These are phyloP conservation scores for Mrakia frigida DNA, from an alignment of 768 basidiomycete species.

Conservation along the genomic window DNA sequence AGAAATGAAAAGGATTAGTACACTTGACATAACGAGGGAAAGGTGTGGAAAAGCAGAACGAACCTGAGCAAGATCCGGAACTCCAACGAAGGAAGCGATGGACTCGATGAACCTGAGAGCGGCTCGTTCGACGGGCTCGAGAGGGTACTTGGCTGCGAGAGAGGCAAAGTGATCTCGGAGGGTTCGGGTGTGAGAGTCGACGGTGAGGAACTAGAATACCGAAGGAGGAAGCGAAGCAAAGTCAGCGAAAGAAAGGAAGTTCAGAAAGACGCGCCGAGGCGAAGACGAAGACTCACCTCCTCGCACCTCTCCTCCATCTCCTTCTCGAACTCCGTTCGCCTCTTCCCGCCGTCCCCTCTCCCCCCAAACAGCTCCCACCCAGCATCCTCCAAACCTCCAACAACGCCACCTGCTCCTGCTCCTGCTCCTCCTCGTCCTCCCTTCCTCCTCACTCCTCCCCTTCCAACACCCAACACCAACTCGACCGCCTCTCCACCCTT, in stretches of 20 bases:
- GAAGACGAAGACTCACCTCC: constrained; percentile 8
- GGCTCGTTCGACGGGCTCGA: constrained; percentile 11
- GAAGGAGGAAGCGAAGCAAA: not conserved
- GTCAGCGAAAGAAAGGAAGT: not conserved
- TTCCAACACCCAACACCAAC: constrained; percentile 13
- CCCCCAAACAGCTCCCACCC: constrained; percentile 19
- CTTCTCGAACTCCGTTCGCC: constrained; percentile 24
- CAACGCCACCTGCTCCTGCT: not conserved
- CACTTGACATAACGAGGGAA: not conserved
- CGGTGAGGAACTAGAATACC: constrained; percentile 16
- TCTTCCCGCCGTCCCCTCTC: not conserved
- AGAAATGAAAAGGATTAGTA: not conserved
- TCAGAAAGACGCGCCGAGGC: not conserved
- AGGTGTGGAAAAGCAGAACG: not conserved
- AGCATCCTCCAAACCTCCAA: constrained; percentile 4
- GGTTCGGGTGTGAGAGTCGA: constrained; percentile 11
- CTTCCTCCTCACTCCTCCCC: constrained; percentile 15
- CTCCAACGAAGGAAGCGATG: not conserved
- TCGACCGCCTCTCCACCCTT: constrained; percentile 12
- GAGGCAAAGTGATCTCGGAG: constrained; percentile 10
- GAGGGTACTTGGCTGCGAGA: constrained; percentile 10
- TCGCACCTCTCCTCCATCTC: constrained; percentile 28
- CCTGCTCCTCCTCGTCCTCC: not conserved
- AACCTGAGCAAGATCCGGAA: constrained; percentile 6
- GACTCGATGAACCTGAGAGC: constrained; percentile 17